Evolutionary conservation across 163 green algal species (phyloP).

Genomic region (Coccomyxa subellipsoidea): DNA sequence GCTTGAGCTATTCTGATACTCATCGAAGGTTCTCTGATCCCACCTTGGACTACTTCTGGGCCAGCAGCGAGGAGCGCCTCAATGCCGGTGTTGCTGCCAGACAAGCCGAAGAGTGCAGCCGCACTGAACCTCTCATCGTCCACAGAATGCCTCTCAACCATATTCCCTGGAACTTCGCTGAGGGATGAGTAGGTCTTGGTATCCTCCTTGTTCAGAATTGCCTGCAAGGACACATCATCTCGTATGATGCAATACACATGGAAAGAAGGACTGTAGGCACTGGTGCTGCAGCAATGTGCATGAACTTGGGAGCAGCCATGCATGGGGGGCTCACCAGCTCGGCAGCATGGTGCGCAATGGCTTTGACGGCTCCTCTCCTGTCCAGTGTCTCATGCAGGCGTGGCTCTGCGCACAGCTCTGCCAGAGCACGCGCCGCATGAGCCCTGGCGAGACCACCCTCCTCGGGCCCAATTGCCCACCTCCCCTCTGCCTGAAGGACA

Average conservation of each 20-base stretch:
- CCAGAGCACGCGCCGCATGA: conserved; percentile 4
- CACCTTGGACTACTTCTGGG: neutral
- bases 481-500: conserved; percentile 12
- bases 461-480: conserved; percentile 10
- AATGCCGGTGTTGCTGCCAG: neutral
- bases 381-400: neutral
- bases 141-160: conserved; percentile 3
- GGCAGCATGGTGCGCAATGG: conserved; percentile 1
- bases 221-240: neutral
- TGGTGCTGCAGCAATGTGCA: no score
- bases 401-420: conserved; percentile 16
- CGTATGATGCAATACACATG: no score
- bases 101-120: conserved; percentile 7
- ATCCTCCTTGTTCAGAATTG: conserved; percentile 3
- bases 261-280: no score
- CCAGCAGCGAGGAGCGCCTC: neutral
- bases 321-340: neutral
- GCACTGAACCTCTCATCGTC: conserved; percentile 23
- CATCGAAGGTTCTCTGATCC: neutral
- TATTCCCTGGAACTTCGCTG: conserved; percentile 11
- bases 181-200: conserved; percentile 8
- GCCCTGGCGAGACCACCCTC: conserved; percentile 12
- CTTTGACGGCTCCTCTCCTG: neutral
- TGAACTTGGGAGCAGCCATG: neutral
- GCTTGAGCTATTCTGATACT: no score